Evolutionary conservation across 768 basidiomycete species (phyloP).

Genomic region (Boletus bicolor): DNA sequence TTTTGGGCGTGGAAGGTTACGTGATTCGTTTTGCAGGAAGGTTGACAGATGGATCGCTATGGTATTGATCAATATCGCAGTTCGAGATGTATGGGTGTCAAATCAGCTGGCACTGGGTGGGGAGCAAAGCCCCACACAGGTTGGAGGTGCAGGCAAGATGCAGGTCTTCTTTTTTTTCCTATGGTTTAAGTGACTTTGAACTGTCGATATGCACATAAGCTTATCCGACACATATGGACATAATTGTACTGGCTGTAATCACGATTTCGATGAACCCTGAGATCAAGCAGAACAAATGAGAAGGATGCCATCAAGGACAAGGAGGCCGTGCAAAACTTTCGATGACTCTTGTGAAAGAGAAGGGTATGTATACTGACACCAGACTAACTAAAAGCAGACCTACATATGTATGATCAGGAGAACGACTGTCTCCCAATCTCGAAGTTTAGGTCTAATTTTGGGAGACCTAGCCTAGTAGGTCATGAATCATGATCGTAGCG

Average conservation of each 20-base stretch:
- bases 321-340: constrained; percentile 34
- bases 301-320: constrained; percentile 74
- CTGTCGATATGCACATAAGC: too few relatives aligned
- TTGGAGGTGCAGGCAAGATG: too few relatives aligned
- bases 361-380: constrained; percentile 30
- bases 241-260: constrained; percentile 45
- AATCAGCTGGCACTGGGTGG: not conserved
- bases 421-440: too few relatives aligned
- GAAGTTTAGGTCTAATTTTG: too few relatives aligned
- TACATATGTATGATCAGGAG: too few relatives aligned
- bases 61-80: not conserved
- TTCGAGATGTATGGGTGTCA: not conserved
- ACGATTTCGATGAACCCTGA: constrained; percentile 10
- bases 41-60: not conserved
- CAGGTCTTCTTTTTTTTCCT: not conserved
- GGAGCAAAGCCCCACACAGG: too few relatives aligned
- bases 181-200: too few relatives aligned
- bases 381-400: too few relatives aligned
- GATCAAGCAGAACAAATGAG: constrained; percentile 49
- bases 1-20: constrained; percentile 44
- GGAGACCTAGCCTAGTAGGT: too few relatives aligned
- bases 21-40: constrained; percentile 11
- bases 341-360: constrained; percentile 31
- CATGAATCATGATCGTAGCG: not conserved
- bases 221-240: constrained; percentile 51